Evolutionary conservation across 768 basidiomycete genomes (phyloP).

Genomic region (Asterophora parasitica): DNA sequence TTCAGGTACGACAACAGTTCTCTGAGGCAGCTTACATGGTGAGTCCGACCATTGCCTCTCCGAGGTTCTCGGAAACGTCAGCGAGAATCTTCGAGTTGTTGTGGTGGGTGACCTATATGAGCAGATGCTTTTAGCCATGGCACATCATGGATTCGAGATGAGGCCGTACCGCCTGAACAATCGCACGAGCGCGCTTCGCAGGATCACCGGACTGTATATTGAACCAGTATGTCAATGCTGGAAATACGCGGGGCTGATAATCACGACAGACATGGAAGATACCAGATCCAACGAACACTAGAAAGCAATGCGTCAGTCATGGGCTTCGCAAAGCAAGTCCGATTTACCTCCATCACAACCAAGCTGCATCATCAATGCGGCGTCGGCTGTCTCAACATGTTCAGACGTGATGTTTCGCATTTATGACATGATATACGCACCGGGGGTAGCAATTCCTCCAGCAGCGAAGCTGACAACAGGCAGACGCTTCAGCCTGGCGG

Average conservation of each 20-base stretch:
- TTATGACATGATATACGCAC: conserved; percentile 32
- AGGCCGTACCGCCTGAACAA: conserved; percentile 82
- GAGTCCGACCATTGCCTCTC: conserved; percentile 90
- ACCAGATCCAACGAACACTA: conserved; percentile 97
- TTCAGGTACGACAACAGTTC: conserved; percentile 1
- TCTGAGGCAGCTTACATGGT: conserved; percentile 61
- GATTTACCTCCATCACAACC: conserved; percentile 90
- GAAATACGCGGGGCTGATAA: not conserved
- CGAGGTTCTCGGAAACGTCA: conserved; percentile 84
- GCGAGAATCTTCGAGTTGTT: conserved; percentile 92
- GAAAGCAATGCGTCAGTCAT: conserved; percentile 8
- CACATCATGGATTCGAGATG: conserved; percentile 1
- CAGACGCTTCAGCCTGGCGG: conserved; percentile 85
- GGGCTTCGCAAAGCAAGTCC: conserved; percentile 3
- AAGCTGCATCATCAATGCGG: conserved; percentile 98
- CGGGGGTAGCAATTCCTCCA: conserved; percentile 89
- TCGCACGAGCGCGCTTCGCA: conserved; percentile 88
- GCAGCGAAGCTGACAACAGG: conserved; percentile 98
- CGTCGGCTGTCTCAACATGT: conserved; percentile 59
- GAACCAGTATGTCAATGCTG: conserved; percentile 1
- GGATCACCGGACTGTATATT: conserved; percentile 77
- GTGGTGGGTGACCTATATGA: conserved; percentile 79
- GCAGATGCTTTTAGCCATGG: conserved; percentile 8
- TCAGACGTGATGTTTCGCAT: not conserved
- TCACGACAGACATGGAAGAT: conserved; percentile 79